A percentile compares a stretch with the other conserved stretches of the same genome.
Evolutionary conservation across 192 early-diverging fungal genomes (phyloP).

Genomic region (Geosiphon pyriformis): DNA sequence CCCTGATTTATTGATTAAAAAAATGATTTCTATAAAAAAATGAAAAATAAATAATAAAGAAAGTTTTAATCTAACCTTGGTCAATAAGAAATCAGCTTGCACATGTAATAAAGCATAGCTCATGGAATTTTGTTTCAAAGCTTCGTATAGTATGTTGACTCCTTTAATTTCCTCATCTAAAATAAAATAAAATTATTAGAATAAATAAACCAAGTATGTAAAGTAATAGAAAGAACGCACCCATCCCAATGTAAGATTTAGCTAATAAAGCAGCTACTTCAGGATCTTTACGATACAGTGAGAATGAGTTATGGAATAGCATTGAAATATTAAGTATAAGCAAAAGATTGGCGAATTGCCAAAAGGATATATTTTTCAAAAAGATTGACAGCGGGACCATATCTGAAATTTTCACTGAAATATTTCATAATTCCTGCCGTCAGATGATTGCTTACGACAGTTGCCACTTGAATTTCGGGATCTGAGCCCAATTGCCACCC

Average conservation of each 20-base stretch:
- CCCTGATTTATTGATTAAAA: conserved; percentile 46
- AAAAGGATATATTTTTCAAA: conserved; percentile 58
- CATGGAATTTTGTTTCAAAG: conserved; percentile 69
- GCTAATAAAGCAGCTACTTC: conserved; percentile 89
- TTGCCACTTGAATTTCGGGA: conserved; percentile 93
- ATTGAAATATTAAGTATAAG: conserved; percentile 9
- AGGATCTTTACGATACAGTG: conserved; percentile 68
- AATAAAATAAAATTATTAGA: background rate
- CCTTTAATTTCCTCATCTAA: conserved; percentile 91
- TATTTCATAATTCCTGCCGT: conserved; percentile 86
- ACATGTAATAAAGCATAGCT: conserved; percentile 83
- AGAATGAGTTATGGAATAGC: conserved; percentile 29
- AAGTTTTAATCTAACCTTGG: conserved; percentile 53
- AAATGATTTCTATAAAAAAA: conserved; percentile 22
- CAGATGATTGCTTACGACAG: conserved; percentile 82
- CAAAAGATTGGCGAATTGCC: background rate
- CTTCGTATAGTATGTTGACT: conserved; percentile 79
- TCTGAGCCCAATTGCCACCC: conserved; percentile 91
- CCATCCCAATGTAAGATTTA: conserved; percentile 63
- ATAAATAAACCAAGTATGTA: background rate
- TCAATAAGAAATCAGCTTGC: conserved; percentile 83
- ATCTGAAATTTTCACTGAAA: conserved; percentile 79
- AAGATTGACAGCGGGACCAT: conserved; percentile 71
- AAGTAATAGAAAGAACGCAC: conserved; percentile 13
- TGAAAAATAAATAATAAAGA: background rate